phyloP scores from a whole-genome alignment of 495 filamentous ascomycete species.

The Penicillium herquei region DNA sequence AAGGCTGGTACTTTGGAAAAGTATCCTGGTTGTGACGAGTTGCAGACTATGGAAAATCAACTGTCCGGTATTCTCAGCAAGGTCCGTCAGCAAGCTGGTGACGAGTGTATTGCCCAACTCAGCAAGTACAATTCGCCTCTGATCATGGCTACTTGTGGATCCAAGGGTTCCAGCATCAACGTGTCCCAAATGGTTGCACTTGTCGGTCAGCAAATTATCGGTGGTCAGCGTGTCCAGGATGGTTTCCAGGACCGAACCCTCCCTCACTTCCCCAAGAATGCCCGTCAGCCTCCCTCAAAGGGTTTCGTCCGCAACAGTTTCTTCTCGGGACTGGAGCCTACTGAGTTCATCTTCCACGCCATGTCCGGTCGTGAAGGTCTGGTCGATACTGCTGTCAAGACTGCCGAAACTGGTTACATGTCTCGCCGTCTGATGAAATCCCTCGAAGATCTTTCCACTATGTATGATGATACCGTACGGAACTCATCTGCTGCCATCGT shows the following conservation, averaged over 20 bases:
- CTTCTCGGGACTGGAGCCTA: constrained; percentile 85
- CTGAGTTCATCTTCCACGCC: constrained; percentile 96
- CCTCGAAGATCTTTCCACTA: constrained; percentile 85
- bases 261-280: constrained; percentile 93
- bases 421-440: constrained; percentile 97
- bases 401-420: constrained; percentile 99
- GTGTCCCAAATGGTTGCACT: constrained; percentile 98
- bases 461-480: constrained; percentile 92
- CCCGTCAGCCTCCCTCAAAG: constrained; percentile 86
- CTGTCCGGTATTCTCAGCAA: constrained; percentile 89
- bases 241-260: constrained; percentile 94
- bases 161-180: constrained; percentile 95
- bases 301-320: constrained; percentile 98
- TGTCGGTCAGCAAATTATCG: constrained; percentile 97
- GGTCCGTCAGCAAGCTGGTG: constrained; percentile 86
- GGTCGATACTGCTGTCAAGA: constrained; percentile 99
- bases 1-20: constrained; percentile 76
- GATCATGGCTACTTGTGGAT: constrained; percentile 96
- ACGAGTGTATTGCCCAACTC: constrained; percentile 84
- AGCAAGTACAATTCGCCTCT: constrained; percentile 90
- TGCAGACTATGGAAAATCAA: constrained; percentile 86
- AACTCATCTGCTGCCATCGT: constrained; percentile 83
- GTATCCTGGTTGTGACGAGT: constrained; percentile 82
- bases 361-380: constrained; percentile 98
- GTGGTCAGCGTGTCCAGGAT: constrained; percentile 86